Evolutionary conservation across 2,329 filamentous ascomycete genomes (phyloP).

Genomic region (Epichloe glyceriae): DNA sequence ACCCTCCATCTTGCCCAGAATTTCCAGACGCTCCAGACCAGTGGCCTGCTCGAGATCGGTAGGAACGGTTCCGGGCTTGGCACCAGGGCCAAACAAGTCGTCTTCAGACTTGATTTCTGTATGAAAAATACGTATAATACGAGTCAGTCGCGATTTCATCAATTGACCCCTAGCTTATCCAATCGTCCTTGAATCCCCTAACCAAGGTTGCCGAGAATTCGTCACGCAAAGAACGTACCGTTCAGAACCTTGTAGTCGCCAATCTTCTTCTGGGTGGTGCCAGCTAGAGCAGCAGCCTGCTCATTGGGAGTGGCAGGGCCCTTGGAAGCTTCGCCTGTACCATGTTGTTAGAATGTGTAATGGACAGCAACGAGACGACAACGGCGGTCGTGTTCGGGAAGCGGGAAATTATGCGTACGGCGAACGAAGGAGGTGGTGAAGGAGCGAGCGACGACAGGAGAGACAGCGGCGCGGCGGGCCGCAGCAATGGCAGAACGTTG

Average conservation of each 20-base stretch:
- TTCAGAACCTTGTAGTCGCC: slow-evolving; percentile 31
- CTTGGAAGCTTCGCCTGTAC: slow-evolving; percentile 25
- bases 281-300: slow-evolving; percentile 24
- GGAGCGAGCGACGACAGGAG: slow-evolving; percentile 41
- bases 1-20: slow-evolving; percentile 98
- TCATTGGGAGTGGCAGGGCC: slow-evolving; percentile 20
- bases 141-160: slow-evolving; percentile 8
- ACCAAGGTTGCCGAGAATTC: slow-evolving; percentile 12
- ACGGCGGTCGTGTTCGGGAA: slow-evolving; percentile 13
- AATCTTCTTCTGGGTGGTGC: slow-evolving; percentile 31
- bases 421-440: slow-evolving; percentile 48
- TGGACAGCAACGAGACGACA: slow-evolving; percentile 4
- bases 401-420: slow-evolving; percentile 30
- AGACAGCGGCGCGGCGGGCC: slow-evolving; percentile 45
- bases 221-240: slow-evolving; percentile 27
- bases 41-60: slow-evolving; percentile 93
- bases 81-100: slow-evolving; percentile 82
- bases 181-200: neutral
- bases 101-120: slow-evolving; percentile 69
- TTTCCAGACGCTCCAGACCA: slow-evolving; percentile 95
- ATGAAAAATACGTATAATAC: slow-evolving; percentile 2
- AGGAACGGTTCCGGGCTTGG: slow-evolving; percentile 67
- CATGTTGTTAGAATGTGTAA: slow-evolving; percentile 2
- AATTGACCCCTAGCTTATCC: neutral
- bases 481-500: slow-evolving; percentile 48